A percentile compares a stretch with the other conserved stretches of the same genome.
These are phyloP conservation scores for Citrullus mucosospermus DNA, from an alignment of 306 rosid species.

Conservation along the genomic window DNA sequence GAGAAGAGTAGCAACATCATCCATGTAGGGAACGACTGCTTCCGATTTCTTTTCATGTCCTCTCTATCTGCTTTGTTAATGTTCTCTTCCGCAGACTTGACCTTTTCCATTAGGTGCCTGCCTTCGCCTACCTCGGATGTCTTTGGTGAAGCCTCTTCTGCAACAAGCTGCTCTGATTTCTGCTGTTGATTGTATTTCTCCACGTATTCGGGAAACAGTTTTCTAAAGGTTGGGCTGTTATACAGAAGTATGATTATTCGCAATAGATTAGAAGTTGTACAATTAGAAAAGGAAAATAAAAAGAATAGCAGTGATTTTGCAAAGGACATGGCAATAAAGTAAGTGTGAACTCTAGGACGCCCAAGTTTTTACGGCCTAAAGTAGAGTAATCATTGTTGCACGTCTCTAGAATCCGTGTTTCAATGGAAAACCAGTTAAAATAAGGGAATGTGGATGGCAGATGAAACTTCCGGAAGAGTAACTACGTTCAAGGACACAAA, in stretches of 20 bases:
- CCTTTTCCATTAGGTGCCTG: conserved; percentile 29
- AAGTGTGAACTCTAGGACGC: neutral
- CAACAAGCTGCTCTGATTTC: conserved; percentile 34
- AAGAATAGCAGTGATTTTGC: neutral
- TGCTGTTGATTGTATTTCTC: conserved; percentile 71
- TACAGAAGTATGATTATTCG: neutral
- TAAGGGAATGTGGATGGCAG: neutral
- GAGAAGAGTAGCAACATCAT: conserved; percentile 78
- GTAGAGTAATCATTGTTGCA: neutral
- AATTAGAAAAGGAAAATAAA: neutral
- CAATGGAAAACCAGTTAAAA: neutral
- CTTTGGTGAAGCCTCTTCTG: conserved; percentile 33
- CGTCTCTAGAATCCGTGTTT: neutral
- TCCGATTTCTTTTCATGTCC: conserved; percentile 31
- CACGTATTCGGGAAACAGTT: conserved; percentile 85
- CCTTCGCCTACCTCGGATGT: conserved; percentile 24
- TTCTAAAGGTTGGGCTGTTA: conserved; percentile 70
- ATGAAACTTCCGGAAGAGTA: neutral
- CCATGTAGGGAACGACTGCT: conserved; percentile 78
- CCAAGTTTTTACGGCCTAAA: neutral
- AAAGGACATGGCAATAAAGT: neutral
- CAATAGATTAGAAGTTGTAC: conserved; percentile 2
- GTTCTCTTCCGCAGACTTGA: conserved; percentile 33
- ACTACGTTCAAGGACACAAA: neutral
- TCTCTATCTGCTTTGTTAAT: conserved; percentile 27